A percentile compares a stretch with the other conserved stretches of the same genome.
These are phyloP conservation scores for Parafenestella ontariensis DNA, from an alignment of 2,329 filamentous ascomycete genomes.

Conservation along the genomic window DNA sequence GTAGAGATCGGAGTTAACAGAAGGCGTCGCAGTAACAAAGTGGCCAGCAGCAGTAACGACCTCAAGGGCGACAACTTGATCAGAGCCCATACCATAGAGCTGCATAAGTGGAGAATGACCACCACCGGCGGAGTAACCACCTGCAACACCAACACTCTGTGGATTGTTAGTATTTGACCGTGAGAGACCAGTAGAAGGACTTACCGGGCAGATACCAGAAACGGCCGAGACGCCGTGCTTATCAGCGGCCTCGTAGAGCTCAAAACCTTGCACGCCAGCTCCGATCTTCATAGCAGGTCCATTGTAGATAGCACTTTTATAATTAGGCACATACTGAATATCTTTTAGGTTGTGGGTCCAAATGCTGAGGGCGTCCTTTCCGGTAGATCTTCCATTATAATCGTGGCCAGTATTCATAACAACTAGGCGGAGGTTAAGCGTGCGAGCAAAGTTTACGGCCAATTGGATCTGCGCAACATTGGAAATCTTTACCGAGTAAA, in stretches of 20 bases:
- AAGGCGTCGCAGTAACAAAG: constrained; percentile 33
- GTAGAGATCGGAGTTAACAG: constrained; percentile 49
- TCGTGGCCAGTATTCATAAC: constrained; percentile 44
- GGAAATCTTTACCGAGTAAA: constrained; percentile 35
- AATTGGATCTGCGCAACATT: constrained; percentile 44
- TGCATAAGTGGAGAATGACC: constrained; percentile 62
- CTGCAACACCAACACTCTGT: constrained; percentile 58
- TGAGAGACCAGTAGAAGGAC: too few relatives aligned
- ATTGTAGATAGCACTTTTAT: constrained; percentile 31
- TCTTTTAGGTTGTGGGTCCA: constrained; percentile 42
- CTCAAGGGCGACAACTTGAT: constrained; percentile 49
- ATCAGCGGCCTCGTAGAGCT: constrained; percentile 39
- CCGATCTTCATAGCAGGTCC: constrained; percentile 42
- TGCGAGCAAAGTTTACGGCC: constrained; percentile 42
- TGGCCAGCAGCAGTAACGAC: constrained; percentile 36
- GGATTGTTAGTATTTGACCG: constrained; percentile 1
- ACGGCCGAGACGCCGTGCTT: constrained; percentile 36
- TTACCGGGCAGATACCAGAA: constrained; percentile 46
- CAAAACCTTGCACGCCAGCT: constrained; percentile 42
- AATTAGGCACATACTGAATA: constrained; percentile 37
- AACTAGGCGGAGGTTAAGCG: constrained; percentile 40
- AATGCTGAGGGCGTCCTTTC: constrained; percentile 36
- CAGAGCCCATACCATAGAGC: constrained; percentile 49
- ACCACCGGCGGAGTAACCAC: constrained; percentile 54
- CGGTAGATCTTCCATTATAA: constrained; percentile 38